Evolutionary conservation across 2,329 filamentous ascomycete genomes (phyloP), one percentile per base, ranked within the genome.

Genomic region (Aspergillus intermedius): DNA sequence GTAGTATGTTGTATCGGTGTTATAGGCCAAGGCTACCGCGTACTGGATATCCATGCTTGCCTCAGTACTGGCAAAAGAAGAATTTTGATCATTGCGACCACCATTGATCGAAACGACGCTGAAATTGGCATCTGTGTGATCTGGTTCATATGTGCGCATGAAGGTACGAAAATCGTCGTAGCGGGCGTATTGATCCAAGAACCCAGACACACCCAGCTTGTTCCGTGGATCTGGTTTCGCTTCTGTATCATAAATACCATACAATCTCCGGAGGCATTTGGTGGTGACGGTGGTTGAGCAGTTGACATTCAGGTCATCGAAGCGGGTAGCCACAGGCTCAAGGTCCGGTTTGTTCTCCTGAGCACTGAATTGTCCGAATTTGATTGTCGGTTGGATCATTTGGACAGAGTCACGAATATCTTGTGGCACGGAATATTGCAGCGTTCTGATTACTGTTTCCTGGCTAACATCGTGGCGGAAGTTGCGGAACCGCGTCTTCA

Each of bases 11-110:
- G 83, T 74, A 8, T 77, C 75, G 3, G 78, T 74, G 1, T 77
- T 76, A 52, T 74, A 75, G 54, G 74, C 76, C 49, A 84, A 69
- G 10, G 75, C 74, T 6, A 82, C 60, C 7, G 83, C 74, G 45
- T 82, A 81, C 57, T 86, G 79, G 3, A 82, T 71, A 58, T 87
- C 83, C 10, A 87, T 71, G 52, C 82, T 84, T 15, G 80, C 83
- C 63, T 87, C 83, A 4, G 67, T 58, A 50, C 71, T 76, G 55
- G 72, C 66, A 2, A 60, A 57, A 1, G 57, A 54, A 6, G 74
- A 67, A 55, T 60, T 58, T 55, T 80, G 75, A 5, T 74, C 67
- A 49, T 80, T 74, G 4, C 74, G 57, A 1, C 80, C 83, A 10
- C 75, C 74, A 49, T 81, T 80, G 49, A 86, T 78, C 10, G 75